Percentiles rank a stretch among this genome's conserved stretches.
Evolutionary conservation across 1,284 basidiomycete genomes (phyloP).

Genomic region (Cutaneotrichosporon arboriforme): DNA sequence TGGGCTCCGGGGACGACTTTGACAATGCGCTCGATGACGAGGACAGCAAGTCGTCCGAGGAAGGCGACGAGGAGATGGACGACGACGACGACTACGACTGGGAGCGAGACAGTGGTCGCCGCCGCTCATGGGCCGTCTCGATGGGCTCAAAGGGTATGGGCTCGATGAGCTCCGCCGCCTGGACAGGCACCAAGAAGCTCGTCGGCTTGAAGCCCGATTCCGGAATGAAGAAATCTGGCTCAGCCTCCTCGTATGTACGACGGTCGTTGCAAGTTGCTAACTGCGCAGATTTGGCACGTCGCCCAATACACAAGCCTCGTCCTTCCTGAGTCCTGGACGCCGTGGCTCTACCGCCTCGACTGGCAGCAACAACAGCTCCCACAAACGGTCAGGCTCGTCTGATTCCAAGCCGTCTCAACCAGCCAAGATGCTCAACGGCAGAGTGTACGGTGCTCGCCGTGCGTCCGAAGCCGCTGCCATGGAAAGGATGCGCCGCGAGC

Average conservation of each 20-base stretch:
- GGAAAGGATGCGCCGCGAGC: conserved; percentile 23
- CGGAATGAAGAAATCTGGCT: conserved; percentile 2
- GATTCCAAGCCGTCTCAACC: conserved; percentile 11
- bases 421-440: conserved; percentile 45
- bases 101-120: conserved; percentile 21
- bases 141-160: conserved; percentile 15
- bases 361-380: conserved; percentile 1
- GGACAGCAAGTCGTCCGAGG: conserved; percentile 18
- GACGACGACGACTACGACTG: conserved; percentile 27
- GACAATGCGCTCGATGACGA: conserved; percentile 32
- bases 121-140: conserved; percentile 12
- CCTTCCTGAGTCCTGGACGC: conserved; percentile 5
- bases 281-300: conserved; percentile 16
- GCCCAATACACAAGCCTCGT: neutral
- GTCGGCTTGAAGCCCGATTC: conserved; percentile 24
- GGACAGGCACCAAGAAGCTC: conserved; percentile 44
- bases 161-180: no score
- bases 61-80: conserved; percentile 25
- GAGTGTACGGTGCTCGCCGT: conserved; percentile 44
- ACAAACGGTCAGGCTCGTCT: neutral
- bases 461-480: conserved; percentile 34
- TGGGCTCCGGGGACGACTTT: conserved; percentile 22
- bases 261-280: no score
- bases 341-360: conserved; percentile 1
- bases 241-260: no score